These are phyloP conservation scores for Exophiala mesophila DNA, from an alignment of 2,329 filamentous ascomycete genomes.

Conservation along the genomic window DNA sequence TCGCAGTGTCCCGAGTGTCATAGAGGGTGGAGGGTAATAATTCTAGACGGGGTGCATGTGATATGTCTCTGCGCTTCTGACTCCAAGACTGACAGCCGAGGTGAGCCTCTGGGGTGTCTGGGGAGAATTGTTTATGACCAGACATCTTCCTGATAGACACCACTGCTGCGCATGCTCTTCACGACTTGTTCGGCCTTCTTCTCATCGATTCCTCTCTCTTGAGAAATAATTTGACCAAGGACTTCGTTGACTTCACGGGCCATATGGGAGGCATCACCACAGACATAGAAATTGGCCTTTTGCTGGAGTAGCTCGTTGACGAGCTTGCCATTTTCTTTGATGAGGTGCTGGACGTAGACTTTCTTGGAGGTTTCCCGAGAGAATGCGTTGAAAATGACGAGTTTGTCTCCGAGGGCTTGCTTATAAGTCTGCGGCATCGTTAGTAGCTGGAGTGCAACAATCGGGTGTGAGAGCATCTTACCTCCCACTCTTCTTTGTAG, in stretches of 20 bases:
- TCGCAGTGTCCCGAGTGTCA: no score
- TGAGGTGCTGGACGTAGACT: conserved; percentile 92
- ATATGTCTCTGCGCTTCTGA: no score
- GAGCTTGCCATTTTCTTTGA: conserved; percentile 76
- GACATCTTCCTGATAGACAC: conserved; percentile 87
- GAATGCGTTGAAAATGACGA: conserved; percentile 88
- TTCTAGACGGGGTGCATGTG: no score
- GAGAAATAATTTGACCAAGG: conserved; percentile 79
- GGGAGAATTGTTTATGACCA: conserved; percentile 57
- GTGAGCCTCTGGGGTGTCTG: no score
- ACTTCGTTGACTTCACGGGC: conserved; percentile 85
- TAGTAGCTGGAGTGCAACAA: conserved; percentile 27
- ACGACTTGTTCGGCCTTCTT: conserved; percentile 92
- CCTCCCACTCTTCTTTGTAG: conserved; percentile 87
- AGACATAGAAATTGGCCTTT: conserved; percentile 94
- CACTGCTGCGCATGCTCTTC: conserved; percentile 90
- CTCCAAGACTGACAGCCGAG: no score
- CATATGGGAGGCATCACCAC: conserved; percentile 96
- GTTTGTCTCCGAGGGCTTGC: conserved; percentile 76
- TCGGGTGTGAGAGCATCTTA: conserved; percentile 46
- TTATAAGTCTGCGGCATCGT: conserved; percentile 64
- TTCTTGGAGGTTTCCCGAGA: conserved; percentile 84
- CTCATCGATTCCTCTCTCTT: conserved; percentile 75
- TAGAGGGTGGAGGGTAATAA: no score
- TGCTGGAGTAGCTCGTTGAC: conserved; percentile 81